Conservation (phyloP, 345 rosid species). For the Cardamine resedifolia region DNA sequence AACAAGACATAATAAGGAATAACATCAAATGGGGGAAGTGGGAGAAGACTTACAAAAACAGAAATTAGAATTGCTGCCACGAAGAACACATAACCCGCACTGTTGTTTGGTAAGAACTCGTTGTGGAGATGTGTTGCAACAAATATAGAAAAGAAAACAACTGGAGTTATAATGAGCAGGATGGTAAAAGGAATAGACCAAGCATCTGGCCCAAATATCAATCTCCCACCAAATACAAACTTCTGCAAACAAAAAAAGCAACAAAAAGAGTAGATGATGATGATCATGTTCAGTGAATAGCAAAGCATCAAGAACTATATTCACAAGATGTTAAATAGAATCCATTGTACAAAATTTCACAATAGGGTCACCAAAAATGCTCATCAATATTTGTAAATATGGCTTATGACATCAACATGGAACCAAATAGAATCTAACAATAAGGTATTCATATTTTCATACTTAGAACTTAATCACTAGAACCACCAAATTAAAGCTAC, state of each 20-base stretch:
- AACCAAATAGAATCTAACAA: neutral
- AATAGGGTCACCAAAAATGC: neutral
- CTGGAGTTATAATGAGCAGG: constrained; percentile 67
- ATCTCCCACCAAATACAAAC: constrained; percentile 80
- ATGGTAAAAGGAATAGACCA: constrained; percentile 75
- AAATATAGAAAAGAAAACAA: constrained; percentile 69
- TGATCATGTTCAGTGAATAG: neutral
- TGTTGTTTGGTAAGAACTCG: constrained; percentile 60
- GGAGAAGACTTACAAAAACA: constrained; percentile 56
- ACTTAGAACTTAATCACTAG: neutral
- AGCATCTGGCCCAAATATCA: constrained; percentile 97
- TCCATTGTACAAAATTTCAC: neutral
- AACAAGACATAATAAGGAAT: neutral
- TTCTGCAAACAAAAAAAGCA: constrained; percentile 60
- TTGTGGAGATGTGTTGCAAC: constrained; percentile 86
- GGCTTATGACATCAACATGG: neutral
- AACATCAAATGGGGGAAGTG: neutral
- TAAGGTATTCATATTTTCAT: neutral
- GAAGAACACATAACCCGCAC: constrained; percentile 68
- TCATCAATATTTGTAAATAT: neutral
- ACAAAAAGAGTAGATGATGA: constrained; percentile 5
- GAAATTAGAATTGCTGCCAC: constrained; percentile 65
- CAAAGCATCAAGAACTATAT: neutral
- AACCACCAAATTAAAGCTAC: neutral
- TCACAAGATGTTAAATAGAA: neutral